These are phyloP conservation scores for Lenzites betulinus DNA, from an alignment of 768 basidiomycete species.

Conservation along the genomic window DNA sequence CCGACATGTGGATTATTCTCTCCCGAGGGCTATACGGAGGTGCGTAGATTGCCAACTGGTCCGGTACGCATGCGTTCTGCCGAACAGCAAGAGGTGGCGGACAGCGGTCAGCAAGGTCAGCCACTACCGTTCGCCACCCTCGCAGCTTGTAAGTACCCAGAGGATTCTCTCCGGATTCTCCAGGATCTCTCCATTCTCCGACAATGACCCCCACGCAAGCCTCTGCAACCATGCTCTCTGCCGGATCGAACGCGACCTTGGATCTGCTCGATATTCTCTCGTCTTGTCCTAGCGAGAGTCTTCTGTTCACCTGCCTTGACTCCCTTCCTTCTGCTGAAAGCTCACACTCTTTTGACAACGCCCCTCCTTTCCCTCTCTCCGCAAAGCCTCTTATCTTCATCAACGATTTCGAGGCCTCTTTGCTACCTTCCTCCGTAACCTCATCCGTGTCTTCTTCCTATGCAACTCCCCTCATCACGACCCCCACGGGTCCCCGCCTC, in stretches of 20 bases:
- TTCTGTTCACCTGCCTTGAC: conserved; percentile 29
- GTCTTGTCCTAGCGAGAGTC: conserved; percentile 8
- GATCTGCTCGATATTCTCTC: conserved; percentile 18
- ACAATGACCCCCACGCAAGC: background rate
- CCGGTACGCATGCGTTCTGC: background rate
- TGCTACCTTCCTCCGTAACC: background rate
- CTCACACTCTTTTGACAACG: conserved; percentile 26
- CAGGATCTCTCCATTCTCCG: background rate
- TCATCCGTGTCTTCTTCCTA: background rate
- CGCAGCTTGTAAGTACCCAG: background rate
- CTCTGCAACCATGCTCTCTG: background rate
- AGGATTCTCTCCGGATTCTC: background rate
- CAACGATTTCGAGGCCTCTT: background rate
- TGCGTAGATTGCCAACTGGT: background rate
- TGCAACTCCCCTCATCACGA: conserved; percentile 24
- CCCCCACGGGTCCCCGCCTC: conserved; percentile 40
- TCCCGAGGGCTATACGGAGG: too few relatives aligned
- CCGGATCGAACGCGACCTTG: conserved; percentile 14
- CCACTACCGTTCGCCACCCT: background rate
- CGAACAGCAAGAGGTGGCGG: background rate
- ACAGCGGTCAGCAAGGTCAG: too few relatives aligned
- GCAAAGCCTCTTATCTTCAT: conserved; percentile 32
- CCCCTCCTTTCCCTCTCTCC: conserved; percentile 36
- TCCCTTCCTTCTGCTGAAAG: conserved; percentile 20
- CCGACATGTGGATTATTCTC: too few relatives aligned